Evolutionary conservation across 768 basidiomycete genomes (phyloP), one percentile per base, ranked within the genome.

Genomic region (Lyophyllum shimeji): DNA sequence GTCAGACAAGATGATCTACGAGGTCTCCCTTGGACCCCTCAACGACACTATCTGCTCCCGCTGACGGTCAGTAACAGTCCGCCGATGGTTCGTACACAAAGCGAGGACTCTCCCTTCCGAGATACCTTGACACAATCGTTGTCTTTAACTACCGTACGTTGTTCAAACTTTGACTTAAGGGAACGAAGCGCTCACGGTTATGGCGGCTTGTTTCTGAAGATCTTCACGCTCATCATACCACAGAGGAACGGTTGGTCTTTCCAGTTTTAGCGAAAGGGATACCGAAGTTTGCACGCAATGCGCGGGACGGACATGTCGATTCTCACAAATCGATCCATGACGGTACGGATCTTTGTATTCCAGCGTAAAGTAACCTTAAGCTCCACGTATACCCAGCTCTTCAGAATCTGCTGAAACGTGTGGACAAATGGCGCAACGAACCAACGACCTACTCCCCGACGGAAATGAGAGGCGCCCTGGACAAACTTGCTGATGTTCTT

Each of bases 261-360:
- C 82, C 82, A 1, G 57, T 76, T 5, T 70, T 85, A 13, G 82
- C 74, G 0, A 73, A 74, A 58, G 69, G 68, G 24, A 81, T 85
- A 75, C 74, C 78, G 12, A 64, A 76, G 60, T 84, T 85, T 60
- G 64, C 74, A 3, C 65, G 67, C 9, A 62, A 68, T 46, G 65
- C 69, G 17, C 71, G 76, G 50, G 76, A 75, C 31, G 73, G 67
- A 11, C 82, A 84, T 60, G 61, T 81, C 24, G 70, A 73, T 53
- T 80, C 80, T 3, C 83, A 84, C 59, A 71, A 74, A 52, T 74
- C 65, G 4, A 84, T 85, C n/a, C 82, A 85, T 60, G 72, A 79
- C 49, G 82, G 80, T 80, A 51, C 2, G 56, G 18, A 8, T 37
- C 39, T 2, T 13, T 21, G n/a, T 18, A 12, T 50, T 33, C 21